phyloP scores from a whole-genome alignment of 73 alveolate species.

The Paramecium caudatum region DNA sequence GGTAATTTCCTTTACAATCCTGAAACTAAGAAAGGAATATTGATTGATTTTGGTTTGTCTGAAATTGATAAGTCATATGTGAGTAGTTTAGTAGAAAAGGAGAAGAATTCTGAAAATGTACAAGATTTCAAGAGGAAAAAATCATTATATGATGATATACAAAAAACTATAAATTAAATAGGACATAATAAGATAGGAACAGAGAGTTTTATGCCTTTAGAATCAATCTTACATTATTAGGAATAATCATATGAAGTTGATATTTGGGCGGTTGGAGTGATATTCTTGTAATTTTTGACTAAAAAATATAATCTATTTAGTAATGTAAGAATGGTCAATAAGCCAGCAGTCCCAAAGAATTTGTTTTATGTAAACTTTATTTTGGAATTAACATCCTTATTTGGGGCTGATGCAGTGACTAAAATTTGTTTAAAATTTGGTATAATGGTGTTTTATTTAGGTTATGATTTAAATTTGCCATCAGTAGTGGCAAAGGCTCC shows the following conservation, averaged over 20 bases:
- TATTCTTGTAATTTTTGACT: conserved; percentile 87
- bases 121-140: conserved; percentile 58
- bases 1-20: conserved; percentile 92
- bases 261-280: conserved; percentile 98
- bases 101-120: conserved; percentile 84
- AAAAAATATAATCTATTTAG: conserved; percentile 89
- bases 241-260: conserved; percentile 90
- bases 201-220: conserved; percentile 95
- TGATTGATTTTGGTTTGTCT: conserved; percentile 95
- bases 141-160: conserved; percentile 76
- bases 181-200: conserved; percentile 80
- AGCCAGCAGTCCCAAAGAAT: conserved; percentile 85
- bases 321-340: conserved; percentile 72
- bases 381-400: conserved; percentile 80
- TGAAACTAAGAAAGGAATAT: conserved; percentile 84
- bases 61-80: conserved; percentile 86
- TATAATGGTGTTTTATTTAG: conserved; percentile 58
- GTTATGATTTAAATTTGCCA: conserved; percentile 82
- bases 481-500: conserved; percentile 82
- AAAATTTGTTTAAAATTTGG: conserved; percentile 75
- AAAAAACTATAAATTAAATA: conserved; percentile 58
- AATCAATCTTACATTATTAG: conserved; percentile 86
- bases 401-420: conserved; percentile 83
- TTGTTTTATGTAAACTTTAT: conserved; percentile 80
- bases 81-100: conserved; percentile 78